Percentiles rank a stretch among this genome's conserved stretches.
These are phyloP conservation scores for Marasmius tenuissimus DNA, from an alignment of 1,284 basidiomycete species.

Conservation along the genomic window DNA sequence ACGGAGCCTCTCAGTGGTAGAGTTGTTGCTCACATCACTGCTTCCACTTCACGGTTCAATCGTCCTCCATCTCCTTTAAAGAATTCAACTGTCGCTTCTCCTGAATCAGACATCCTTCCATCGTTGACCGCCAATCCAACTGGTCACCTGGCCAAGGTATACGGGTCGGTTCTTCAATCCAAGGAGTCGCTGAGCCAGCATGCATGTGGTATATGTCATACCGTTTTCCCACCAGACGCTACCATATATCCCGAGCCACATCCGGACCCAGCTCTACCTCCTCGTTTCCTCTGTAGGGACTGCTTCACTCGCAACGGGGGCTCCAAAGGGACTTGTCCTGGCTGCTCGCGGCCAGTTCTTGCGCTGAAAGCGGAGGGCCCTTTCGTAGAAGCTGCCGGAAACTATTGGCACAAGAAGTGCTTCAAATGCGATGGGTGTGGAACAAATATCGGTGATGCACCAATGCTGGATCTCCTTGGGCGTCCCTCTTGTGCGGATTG, in stretches of 20 bases:
- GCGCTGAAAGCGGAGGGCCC: slow-evolving; percentile 73
- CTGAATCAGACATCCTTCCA: slow-evolving; percentile 61
- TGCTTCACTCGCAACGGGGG: slow-evolving; percentile 74
- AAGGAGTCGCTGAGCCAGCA: slow-evolving; percentile 67
- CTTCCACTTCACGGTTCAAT: slow-evolving; percentile 39
- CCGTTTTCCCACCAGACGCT: slow-evolving; percentile 71
- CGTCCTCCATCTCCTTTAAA: slow-evolving; percentile 61
- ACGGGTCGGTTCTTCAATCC: slow-evolving; percentile 79
- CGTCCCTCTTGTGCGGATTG: slow-evolving; percentile 75
- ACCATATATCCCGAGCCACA: slow-evolving; percentile 80
- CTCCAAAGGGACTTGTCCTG: slow-evolving; percentile 68
- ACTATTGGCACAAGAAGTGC: slow-evolving; percentile 77
- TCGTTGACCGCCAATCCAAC: slow-evolving; percentile 49
- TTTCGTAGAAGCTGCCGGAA: slow-evolving; percentile 66
- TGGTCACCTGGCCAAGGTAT: slow-evolving; percentile 65
- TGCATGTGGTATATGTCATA: slow-evolving; percentile 64
- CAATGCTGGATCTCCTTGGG: slow-evolving; percentile 80
- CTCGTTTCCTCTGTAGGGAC: slow-evolving; percentile 66
- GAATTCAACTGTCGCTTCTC: slow-evolving; percentile 41
- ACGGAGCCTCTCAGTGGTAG: slow-evolving; percentile 39
- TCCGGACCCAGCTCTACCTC: slow-evolving; percentile 33
- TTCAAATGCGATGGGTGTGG: slow-evolving; percentile 73
- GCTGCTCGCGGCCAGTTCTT: slow-evolving; percentile 67
- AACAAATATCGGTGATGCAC: slow-evolving; percentile 68
- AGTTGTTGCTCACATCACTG: slow-evolving; percentile 59